A percentile compares a stretch with the other conserved stretches of the same genome.
These are phyloP conservation scores for Cydonia oblonga DNA, from an alignment of 331 rosid genomes.

Conservation along the genomic window DNA sequence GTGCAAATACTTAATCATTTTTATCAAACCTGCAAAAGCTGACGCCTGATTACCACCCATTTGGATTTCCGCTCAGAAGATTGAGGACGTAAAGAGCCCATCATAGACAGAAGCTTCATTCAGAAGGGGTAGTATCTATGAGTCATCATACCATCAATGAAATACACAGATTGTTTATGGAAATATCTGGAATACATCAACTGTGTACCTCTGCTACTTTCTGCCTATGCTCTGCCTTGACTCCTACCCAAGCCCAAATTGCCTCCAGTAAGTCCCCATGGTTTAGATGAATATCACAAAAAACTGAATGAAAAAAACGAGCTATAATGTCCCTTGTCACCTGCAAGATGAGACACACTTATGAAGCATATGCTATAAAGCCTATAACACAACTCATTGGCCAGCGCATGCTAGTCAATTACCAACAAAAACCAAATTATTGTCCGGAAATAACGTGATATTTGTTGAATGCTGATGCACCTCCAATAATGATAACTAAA, in stretches of 20 bases:
- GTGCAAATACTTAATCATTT: background rate
- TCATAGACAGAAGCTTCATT: slow-evolving; percentile 77
- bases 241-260: slow-evolving; percentile 96
- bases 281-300: slow-evolving; percentile 84
- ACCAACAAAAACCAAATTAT: background rate
- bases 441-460: background rate
- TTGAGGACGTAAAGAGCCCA: slow-evolving; percentile 94
- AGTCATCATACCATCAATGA: slow-evolving; percentile 5
- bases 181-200: slow-evolving; percentile 5
- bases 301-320: slow-evolving; percentile 42
- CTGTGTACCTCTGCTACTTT: slow-evolving; percentile 89
- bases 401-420: background rate
- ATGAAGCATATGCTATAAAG: background rate
- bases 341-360: slow-evolving; percentile 31
- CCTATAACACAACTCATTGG: background rate
- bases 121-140: slow-evolving; percentile 16
- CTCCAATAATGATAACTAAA: too few species aligned
- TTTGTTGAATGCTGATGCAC: background rate
- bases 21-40: slow-evolving; percentile 73
- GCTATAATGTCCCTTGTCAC: slow-evolving; percentile 74
- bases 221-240: slow-evolving; percentile 63
- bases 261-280: slow-evolving; percentile 78
- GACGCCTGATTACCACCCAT: slow-evolving; percentile 89
- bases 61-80: slow-evolving; percentile 75
- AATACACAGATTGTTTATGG: background rate